Evolutionary conservation across 306 rosid species (phyloP).

Genomic region (Vigna hirtella): DNA sequence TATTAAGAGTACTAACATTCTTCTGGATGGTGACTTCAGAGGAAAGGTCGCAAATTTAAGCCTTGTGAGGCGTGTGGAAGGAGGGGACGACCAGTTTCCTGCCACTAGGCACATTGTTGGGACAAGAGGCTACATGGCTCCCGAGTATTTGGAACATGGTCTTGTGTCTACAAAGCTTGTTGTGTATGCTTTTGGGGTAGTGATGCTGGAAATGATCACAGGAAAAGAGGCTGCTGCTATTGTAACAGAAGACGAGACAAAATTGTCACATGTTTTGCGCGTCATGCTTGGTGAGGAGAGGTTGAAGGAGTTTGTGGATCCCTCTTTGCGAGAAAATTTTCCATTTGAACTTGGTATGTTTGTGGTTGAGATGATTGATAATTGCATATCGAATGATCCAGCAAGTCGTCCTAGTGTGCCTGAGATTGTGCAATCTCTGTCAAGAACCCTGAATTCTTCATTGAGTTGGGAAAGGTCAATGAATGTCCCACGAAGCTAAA

Average conservation of each 20-base stretch:
- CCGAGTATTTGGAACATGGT: constrained; percentile 89
- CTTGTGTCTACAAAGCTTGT: constrained; percentile 79
- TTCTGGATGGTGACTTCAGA: constrained; percentile 67
- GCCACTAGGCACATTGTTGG: constrained; percentile 86
- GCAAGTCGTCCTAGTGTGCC: constrained; percentile 69
- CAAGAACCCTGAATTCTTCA: constrained; percentile 66
- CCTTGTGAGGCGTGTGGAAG: constrained; percentile 66
- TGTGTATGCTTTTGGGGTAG: constrained; percentile 81
- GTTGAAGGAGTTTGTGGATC: constrained; percentile 66
- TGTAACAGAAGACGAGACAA: constrained; percentile 48
- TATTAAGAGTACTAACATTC: constrained; percentile 68
- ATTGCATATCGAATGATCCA: constrained; percentile 70
- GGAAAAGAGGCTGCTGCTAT: constrained; percentile 74
- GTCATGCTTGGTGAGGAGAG: constrained; percentile 46
- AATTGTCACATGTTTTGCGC: constrained; percentile 49
- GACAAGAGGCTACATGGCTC: constrained; percentile 91
- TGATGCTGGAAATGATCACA: constrained; percentile 70
- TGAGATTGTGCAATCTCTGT: constrained; percentile 68
- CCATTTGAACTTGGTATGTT: constrained; percentile 69
- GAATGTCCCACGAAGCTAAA: constrained; percentile 36
- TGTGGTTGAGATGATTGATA: constrained; percentile 51
- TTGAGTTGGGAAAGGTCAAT: constrained; percentile 68
- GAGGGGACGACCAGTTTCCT: constrained; percentile 58
- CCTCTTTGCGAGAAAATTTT: constrained; percentile 55
- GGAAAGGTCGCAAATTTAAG: constrained; percentile 72